A percentile compares a stretch with the other conserved stretches of the same genome.
phyloP scores from a whole-genome alignment of 2,329 filamentous ascomycete genomes.

The Colletotrichum karsti region DNA sequence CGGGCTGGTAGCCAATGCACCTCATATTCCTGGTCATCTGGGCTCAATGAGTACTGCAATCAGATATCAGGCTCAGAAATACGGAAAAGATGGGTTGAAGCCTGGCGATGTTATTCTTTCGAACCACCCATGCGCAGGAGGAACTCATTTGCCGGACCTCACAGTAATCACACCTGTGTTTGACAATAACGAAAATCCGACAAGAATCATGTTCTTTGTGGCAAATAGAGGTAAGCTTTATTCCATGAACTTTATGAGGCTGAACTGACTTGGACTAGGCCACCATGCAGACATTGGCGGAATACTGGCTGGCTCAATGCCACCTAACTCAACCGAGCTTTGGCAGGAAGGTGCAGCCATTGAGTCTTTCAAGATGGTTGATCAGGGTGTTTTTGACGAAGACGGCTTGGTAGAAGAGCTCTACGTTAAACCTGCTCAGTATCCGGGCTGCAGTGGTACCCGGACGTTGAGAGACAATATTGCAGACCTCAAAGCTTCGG shows the following conservation, averaged over 20 bases:
- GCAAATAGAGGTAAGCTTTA: neutral
- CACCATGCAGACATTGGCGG: constrained; percentile 68
- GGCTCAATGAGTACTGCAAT: constrained; percentile 84
- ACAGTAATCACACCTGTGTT: constrained; percentile 51
- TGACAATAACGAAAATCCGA: constrained; percentile 34
- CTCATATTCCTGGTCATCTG: constrained; percentile 78
- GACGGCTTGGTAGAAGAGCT: constrained; percentile 71
- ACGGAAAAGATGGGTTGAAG: constrained; percentile 76
- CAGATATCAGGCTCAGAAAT: constrained; percentile 67
- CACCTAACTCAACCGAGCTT: constrained; percentile 73
- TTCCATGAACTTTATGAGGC: constrained; percentile 30
- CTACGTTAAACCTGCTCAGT: constrained; percentile 49
- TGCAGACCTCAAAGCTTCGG: constrained; percentile 79
- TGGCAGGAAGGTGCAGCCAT: constrained; percentile 73
- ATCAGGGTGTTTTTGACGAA: constrained; percentile 81
- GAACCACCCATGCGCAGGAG: constrained; percentile 44
- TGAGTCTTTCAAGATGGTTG: constrained; percentile 75
- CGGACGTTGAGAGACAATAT: constrained; percentile 77
- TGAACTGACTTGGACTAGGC: constrained; percentile 36
- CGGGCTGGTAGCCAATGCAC: constrained; percentile 77
- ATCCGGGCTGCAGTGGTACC: constrained; percentile 75
- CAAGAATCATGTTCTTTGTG: neutral
- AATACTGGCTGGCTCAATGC: constrained; percentile 85
- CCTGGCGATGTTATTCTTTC: constrained; percentile 79
- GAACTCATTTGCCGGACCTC: constrained; percentile 50